Evolutionary conservation across 164 flowering plant genomes (phyloP), one percentile per base, ranked within the genome.

Genomic region (Stephania yunnanensis): DNA sequence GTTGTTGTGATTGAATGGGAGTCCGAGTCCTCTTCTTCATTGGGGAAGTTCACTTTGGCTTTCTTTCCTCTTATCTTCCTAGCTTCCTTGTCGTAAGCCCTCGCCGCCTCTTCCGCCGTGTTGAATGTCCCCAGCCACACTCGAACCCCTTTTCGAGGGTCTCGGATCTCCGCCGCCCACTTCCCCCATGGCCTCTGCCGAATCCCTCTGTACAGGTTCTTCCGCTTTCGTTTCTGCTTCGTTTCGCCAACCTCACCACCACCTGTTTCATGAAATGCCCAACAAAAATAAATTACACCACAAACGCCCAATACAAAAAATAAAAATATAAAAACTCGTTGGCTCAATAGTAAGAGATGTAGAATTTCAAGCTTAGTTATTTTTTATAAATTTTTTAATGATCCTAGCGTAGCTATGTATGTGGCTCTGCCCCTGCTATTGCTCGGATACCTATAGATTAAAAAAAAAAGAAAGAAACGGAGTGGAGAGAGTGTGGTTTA

Each of bases 111-210:
- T 79, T 91, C 97, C 8, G 98, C 92, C 1, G 98, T 92, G 86
- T 87, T 89, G 84, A 87, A 95, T 6, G 98, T 95, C 4, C 98
- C 98, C 11, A 95, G 83, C 98, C 98, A 92, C 13, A 95, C 97
- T 19, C 98, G 80, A 29, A 92, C 93, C 10, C 98, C 98, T 81
- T 95, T 95, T 17, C 97, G 80, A 6, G 97, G 98, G 71, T 95
- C 98, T 5, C 98, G 92, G 55, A 95, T 95, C 84, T 95, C 98
- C 1, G 98, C 97, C 0, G 98, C 98, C 96, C 95, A 76, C 72
- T 76, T 76, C 1, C 78, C 78, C 78, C 78, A 76, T 12, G 78
- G 78, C 15, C 78, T 76, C 71, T 90, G 98, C 83, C 98, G 80
- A 61, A 95, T 92, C 29, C 98, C 98, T 65, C 98, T 83, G 90